Conservation (phyloP, 1,284 basidiomycete species). For the Puccinia brachypodii region DNA sequence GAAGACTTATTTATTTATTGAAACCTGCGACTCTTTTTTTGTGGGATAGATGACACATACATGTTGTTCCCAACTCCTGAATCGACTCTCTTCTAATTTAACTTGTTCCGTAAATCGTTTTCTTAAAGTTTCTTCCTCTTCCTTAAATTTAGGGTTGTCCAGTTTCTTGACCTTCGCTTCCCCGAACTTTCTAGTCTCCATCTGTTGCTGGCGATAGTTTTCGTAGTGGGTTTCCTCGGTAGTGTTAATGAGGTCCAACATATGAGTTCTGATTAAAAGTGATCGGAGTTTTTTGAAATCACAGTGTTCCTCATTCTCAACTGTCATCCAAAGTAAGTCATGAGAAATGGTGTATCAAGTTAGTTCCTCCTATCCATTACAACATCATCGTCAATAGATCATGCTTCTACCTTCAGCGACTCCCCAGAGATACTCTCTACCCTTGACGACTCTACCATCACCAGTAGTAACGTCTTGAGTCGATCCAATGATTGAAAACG, state of each 20-base stretch:
- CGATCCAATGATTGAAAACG: slow-evolving; percentile 97
- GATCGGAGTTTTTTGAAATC: slow-evolving; percentile 98
- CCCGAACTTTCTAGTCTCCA: slow-evolving; percentile 99
- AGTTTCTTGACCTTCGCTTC: slow-evolving; percentile 98
- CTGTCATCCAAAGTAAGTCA: slow-evolving; percentile 59
- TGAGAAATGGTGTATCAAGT: neutral
- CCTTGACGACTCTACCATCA: slow-evolving; percentile 92
- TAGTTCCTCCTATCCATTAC: neutral
- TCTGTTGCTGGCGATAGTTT: slow-evolving; percentile 95
- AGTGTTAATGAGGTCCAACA: slow-evolving; percentile 94
- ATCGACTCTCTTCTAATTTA: slow-evolving; percentile 95
- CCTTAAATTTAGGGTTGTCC: slow-evolving; percentile 99
- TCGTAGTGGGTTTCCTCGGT: slow-evolving; percentile 98
- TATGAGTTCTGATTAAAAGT: slow-evolving; percentile 93
- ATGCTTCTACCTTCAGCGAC: slow-evolving; percentile 78
- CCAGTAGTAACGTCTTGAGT: slow-evolving; percentile 88
- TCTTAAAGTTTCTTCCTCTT: slow-evolving; percentile 93
- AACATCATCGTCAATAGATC: slow-evolving; percentile 21
- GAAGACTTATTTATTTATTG: neutral
- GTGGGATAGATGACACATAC: slow-evolving; percentile 61
- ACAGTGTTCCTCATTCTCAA: slow-evolving; percentile 98
- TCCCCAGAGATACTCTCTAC: slow-evolving; percentile 99
- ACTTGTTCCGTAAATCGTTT: slow-evolving; percentile 99
- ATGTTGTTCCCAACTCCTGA: slow-evolving; percentile 99
- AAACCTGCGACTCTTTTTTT: neutral